phyloP scores from a whole-genome alignment of 495 filamentous ascomycete species.

The Talaromyces ruber region DNA sequence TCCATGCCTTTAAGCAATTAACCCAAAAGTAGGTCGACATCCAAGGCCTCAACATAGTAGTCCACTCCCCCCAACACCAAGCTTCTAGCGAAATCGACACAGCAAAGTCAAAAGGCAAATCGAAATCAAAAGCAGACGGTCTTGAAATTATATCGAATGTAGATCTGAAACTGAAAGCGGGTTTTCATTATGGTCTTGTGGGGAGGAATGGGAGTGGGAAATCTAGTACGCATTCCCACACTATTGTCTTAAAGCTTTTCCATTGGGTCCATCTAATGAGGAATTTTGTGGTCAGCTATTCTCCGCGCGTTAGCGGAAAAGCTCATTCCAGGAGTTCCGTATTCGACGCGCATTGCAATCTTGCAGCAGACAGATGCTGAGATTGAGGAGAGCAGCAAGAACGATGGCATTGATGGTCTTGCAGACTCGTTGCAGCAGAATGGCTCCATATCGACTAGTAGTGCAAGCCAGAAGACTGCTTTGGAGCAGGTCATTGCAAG shows the following conservation, averaged over 20 bases:
- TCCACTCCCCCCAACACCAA: conserved; percentile 30
- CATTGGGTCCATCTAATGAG: no score
- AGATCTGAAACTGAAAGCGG: conserved; percentile 59
- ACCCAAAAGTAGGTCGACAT: conserved; percentile 49
- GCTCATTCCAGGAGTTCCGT: conserved; percentile 69
- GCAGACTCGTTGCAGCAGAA: conserved; percentile 4
- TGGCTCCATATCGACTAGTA: neutral
- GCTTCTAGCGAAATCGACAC: conserved; percentile 16
- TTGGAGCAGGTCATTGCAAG: conserved; percentile 60
- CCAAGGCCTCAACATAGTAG: conserved; percentile 54
- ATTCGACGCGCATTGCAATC: conserved; percentile 56
- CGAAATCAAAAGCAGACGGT: conserved; percentile 41
- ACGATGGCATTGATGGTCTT: conserved; percentile 1
- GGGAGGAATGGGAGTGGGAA: conserved; percentile 77
- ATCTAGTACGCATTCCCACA: conserved; percentile 47
- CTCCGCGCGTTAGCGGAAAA: conserved; percentile 68
- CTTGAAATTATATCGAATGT: conserved; percentile 62
- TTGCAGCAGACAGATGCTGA: conserved; percentile 58
- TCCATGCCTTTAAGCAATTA: neutral
- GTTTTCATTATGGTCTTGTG: conserved; percentile 62
- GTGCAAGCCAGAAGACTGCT: conserved; percentile 31
- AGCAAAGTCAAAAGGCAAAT: conserved; percentile 40
- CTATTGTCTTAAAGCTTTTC: neutral
- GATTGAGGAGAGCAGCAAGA: conserved; percentile 8
- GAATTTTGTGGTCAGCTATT: conserved; percentile 39